Evolutionary conservation across 2,329 filamentous ascomycete genomes (phyloP).

Genomic region (Hymenotorrendiella dingleyae): DNA sequence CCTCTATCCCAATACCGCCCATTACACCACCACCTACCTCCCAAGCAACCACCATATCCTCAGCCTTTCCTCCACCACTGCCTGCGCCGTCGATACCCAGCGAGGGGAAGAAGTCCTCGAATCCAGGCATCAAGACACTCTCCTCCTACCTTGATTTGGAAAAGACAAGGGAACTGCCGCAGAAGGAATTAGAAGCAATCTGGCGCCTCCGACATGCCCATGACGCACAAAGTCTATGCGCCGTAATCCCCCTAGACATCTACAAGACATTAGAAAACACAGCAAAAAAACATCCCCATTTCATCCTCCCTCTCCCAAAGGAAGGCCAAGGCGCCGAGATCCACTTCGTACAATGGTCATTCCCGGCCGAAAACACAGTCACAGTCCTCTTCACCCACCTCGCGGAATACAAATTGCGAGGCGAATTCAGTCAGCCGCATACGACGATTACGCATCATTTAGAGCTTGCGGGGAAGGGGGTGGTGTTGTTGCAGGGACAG

Average conservation of each 20-base stretch:
- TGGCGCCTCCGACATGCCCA: constrained; percentile 85
- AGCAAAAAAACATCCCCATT: constrained; percentile 74
- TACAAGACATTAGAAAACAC: constrained; percentile 66
- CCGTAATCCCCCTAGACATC: constrained; percentile 67
- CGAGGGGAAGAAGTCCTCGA: constrained; percentile 29
- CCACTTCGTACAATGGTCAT: constrained; percentile 95
- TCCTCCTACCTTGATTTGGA: constrained; percentile 70
- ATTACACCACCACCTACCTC: constrained; percentile 30
- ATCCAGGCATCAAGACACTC: constrained; percentile 46
- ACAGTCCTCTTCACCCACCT: constrained; percentile 91
- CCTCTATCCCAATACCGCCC: constrained; percentile 45
- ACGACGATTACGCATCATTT: constrained; percentile 90
- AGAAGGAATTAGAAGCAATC: constrained; percentile 76
- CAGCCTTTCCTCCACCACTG: constrained; percentile 31
- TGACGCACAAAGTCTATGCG: constrained; percentile 72
- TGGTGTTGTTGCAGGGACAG: constrained; percentile 81
- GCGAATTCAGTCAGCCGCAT: constrained; percentile 85
- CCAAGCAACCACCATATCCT: constrained; percentile 28
- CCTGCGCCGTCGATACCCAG: constrained; percentile 24
- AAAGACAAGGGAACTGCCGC: constrained; percentile 67
- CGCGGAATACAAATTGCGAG: constrained; percentile 85
- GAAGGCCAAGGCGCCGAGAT: constrained; percentile 71
- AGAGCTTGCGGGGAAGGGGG: constrained; percentile 68
- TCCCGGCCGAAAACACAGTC: constrained; percentile 63
- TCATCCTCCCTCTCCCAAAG: constrained; percentile 82